A percentile compares a stretch with the other conserved stretches of the same genome.
Conservation (phyloP, 805 yeast genomes). For the Starmerella sp. region DNA sequence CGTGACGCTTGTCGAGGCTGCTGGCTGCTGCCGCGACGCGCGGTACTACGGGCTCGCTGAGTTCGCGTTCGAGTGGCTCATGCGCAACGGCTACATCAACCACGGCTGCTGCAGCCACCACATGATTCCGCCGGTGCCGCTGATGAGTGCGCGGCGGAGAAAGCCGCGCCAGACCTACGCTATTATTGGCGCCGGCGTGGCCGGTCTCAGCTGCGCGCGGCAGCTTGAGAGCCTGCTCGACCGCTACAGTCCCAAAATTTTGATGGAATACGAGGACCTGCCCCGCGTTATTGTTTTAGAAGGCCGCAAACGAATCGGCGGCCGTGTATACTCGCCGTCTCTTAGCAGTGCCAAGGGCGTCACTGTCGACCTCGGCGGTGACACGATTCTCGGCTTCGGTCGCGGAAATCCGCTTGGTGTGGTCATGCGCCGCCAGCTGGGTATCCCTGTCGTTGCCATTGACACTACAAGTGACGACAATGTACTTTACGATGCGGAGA, state of each 20-base stretch:
- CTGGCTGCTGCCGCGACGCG: slow-evolving; percentile 34
- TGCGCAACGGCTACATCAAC: slow-evolving; percentile 35
- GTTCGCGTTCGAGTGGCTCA: slow-evolving; percentile 35
- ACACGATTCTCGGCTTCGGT: slow-evolving; percentile 32
- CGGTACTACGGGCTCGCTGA: slow-evolving; percentile 33
- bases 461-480: slow-evolving; percentile 23
- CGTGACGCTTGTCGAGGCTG: slow-evolving; percentile 35
- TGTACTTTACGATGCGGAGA: slow-evolving; percentile 29
- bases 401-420: slow-evolving; percentile 34
- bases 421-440: slow-evolving; percentile 33
- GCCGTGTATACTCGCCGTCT: slow-evolving; percentile 32
- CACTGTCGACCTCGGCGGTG: slow-evolving; percentile 34
- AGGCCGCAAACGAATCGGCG: slow-evolving; percentile 34
- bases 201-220: slow-evolving; percentile 93
- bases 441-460: slow-evolving; percentile 31
- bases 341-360: slow-evolving; percentile 15
- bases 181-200: slow-evolving; percentile 92
- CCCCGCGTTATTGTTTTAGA: slow-evolving; percentile 34
- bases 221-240: slow-evolving; percentile 63
- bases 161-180: slow-evolving; percentile 40
- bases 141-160: slow-evolving; percentile 17
- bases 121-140: slow-evolving; percentile 13
- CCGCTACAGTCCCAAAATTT: slow-evolving; percentile 25
- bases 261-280: slow-evolving; percentile 31
- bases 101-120: slow-evolving; percentile 29